Percentiles rank a stretch among this genome's conserved stretches.
Conservation (phyloP, 805 yeast species). For the Cyberlindnera japonica region DNA sequence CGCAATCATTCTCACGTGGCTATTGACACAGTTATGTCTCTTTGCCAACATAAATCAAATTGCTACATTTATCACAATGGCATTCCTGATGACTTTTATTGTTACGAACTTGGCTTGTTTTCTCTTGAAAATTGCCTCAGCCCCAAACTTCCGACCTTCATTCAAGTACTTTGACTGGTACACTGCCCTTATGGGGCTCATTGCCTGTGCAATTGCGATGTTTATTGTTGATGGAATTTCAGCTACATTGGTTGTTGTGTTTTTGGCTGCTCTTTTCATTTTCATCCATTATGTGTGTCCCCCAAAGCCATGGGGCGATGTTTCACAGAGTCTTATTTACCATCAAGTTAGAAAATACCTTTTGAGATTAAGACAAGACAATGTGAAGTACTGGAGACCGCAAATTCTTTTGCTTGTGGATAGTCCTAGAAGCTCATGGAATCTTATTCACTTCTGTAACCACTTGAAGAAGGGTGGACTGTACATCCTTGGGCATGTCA, state of each 20-base stretch:
- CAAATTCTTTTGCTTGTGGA: slow-evolving; percentile 86
- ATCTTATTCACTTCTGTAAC: slow-evolving; percentile 86
- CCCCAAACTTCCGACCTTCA: slow-evolving; percentile 98
- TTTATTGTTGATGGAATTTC: slow-evolving; percentile 89
- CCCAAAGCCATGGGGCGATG: slow-evolving; percentile 98
- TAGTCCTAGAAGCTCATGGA: slow-evolving; percentile 91
- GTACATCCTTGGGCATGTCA: slow-evolving; percentile 88
- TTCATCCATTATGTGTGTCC: slow-evolving; percentile 88
- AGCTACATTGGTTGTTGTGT: slow-evolving; percentile 70
- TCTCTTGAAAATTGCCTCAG: slow-evolving; percentile 79
- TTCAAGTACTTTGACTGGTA: slow-evolving; percentile 79
- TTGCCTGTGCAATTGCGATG: slow-evolving; percentile 78
- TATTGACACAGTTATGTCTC: slow-evolving; percentile 76
- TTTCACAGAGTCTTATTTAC: slow-evolving; percentile 89
- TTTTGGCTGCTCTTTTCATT: slow-evolving; percentile 62
- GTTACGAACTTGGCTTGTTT: slow-evolving; percentile 95
- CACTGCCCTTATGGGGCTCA: slow-evolving; percentile 77
- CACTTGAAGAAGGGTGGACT: slow-evolving; percentile 94
- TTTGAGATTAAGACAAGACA: slow-evolving; percentile 78
- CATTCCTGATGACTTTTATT: slow-evolving; percentile 91
- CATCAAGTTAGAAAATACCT: slow-evolving; percentile 95
- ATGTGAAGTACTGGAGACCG: slow-evolving; percentile 98
- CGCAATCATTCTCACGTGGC: slow-evolving; percentile 74
- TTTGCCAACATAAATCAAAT: slow-evolving; percentile 90
- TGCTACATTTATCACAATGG: slow-evolving; percentile 96